Evolutionary conservation across 208 protist species (phyloP), one percentile per base, ranked within the genome.

Genomic region (Trypanosoma melophagium): DNA sequence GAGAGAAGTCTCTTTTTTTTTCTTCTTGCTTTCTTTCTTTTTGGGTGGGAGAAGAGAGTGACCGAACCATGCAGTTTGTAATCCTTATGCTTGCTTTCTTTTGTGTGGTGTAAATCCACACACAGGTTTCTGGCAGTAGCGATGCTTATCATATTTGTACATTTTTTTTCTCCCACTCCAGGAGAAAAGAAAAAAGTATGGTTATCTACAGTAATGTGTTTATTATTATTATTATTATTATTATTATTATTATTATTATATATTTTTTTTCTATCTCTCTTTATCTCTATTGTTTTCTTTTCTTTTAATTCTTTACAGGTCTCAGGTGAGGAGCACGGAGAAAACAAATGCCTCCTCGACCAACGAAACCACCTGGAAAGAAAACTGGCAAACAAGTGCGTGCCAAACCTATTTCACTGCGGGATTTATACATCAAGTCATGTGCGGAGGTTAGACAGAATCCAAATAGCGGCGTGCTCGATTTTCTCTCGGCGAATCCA

Each of bases 351-450:
- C 75, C 65, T 40, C 55, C 51, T 44, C 65, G 64, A 1, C 63
- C 64, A 14, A 51, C 54, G 21, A 74, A 65, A 44, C 68, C 65
- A 17, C 12, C 57, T 2, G 61, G 58, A 61, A 79, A 69, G 50
- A 70, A 70, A 40, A 57, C 42, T n/a, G 62, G 57, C 45, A 82
- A 76, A 56, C n/a, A 24, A 3, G 12, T 49, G 24, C 70, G 25
- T 52, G 65, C 22, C 17, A 74, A 38, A 49, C 69, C 67, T 7
- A 4, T 67, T 60, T 49, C 89, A 10, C 69, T 92, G 28, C 82
- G 86, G 17, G 89, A 95, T 40, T 50, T 89, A 25, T 97, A 97
- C 67, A 41, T 91, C 9, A 87, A 90, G 41, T 60, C 73, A 10
- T 97, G 92, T 66, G 79, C 76, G 12, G 86, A 94, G 66, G 51